Percentiles rank a stretch among this genome's conserved stretches.
These are phyloP conservation scores for Termitomyces sp. DNA, from an alignment of 768 basidiomycete species.

Conservation along the genomic window DNA sequence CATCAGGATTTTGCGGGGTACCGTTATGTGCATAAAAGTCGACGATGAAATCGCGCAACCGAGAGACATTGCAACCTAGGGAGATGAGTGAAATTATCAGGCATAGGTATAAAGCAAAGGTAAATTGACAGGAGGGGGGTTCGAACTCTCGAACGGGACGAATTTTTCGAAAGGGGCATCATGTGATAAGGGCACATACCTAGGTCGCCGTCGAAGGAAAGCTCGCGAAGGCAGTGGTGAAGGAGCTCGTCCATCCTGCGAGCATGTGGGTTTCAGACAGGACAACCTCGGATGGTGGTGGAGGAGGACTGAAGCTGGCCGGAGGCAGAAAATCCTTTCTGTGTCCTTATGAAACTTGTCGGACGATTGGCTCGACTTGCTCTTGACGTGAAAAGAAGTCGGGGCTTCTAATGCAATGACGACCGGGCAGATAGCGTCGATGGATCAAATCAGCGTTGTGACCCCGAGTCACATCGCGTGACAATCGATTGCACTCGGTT, in stretches of 20 bases:
- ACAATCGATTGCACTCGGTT: slow-evolving; percentile 10
- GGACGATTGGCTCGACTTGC: slow-evolving; percentile 13
- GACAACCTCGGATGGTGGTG: background rate
- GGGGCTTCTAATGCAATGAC: slow-evolving; percentile 12
- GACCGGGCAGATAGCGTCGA: background rate
- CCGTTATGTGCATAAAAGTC: slow-evolving; percentile 58
- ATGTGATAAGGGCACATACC: slow-evolving; percentile 57
- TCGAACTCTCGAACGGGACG: slow-evolving; percentile 39
- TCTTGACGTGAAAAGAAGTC: slow-evolving; percentile 17
- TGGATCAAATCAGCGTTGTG: slow-evolving; percentile 13
- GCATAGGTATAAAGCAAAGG: slow-evolving; percentile 15
- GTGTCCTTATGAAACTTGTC: slow-evolving; percentile 3
- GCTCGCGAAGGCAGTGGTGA: slow-evolving; percentile 79
- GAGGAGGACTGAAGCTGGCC: background rate
- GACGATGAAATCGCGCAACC: slow-evolving; percentile 66
- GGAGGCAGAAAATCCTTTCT: background rate
- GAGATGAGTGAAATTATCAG: slow-evolving; percentile 6
- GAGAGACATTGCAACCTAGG: slow-evolving; percentile 72
- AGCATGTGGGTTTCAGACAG: slow-evolving; percentile 4
- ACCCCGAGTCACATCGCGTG: slow-evolving; percentile 15
- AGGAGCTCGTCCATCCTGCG: slow-evolving; percentile 78
- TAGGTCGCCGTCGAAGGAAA: slow-evolving; percentile 88
- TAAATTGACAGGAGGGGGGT: slow-evolving; percentile 30
- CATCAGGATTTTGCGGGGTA: slow-evolving; percentile 59
- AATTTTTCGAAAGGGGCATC: slow-evolving; percentile 21